phyloP scores from a whole-genome alignment of 129 eudicot species.

The Helianthus tuberosus region DNA sequence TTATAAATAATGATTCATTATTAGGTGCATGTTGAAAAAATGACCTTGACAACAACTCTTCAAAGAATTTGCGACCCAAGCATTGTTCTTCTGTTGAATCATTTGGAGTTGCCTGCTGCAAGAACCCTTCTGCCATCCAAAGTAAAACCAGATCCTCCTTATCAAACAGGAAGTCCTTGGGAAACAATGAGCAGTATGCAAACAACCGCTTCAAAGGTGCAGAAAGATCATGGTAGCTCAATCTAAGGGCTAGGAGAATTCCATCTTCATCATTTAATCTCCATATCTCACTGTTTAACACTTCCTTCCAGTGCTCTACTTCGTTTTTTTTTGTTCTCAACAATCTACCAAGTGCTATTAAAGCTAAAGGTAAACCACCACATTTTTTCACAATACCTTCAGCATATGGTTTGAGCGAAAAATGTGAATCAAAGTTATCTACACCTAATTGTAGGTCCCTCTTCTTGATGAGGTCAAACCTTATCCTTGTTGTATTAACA shows the following conservation, averaged over 20 bases:
- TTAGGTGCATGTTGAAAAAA: slow-evolving; percentile 5
- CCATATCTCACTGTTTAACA: background rate
- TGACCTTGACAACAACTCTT: background rate
- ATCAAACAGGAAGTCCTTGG: slow-evolving; percentile 1
- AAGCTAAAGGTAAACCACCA: background rate
- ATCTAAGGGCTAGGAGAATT: background rate
- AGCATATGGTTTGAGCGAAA: background rate
- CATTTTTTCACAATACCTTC: slow-evolving; percentile 6
- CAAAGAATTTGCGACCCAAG: background rate
- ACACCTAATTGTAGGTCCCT: too few species aligned
- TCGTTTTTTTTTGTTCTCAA: background rate
- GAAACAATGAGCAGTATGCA: slow-evolving; percentile 9
- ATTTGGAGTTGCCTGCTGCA: background rate
- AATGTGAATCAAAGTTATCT: background rate
- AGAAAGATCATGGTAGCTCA: slow-evolving; percentile 2
- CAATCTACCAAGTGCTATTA: background rate
- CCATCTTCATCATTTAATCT: background rate
- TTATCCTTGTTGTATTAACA: too few species aligned
- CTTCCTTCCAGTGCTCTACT: background rate
- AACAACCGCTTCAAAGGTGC: background rate
- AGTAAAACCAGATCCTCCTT: background rate
- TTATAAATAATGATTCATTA: background rate
- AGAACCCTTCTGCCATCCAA: slow-evolving; percentile 16
- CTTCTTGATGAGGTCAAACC: too few species aligned
- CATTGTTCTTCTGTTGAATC: background rate